Percentiles rank a stretch among this genome's conserved stretches.
Evolutionary conservation across 2,329 filamentous ascomycete genomes (phyloP).

Genomic region (Pseudocercospora macadamiae): DNA sequence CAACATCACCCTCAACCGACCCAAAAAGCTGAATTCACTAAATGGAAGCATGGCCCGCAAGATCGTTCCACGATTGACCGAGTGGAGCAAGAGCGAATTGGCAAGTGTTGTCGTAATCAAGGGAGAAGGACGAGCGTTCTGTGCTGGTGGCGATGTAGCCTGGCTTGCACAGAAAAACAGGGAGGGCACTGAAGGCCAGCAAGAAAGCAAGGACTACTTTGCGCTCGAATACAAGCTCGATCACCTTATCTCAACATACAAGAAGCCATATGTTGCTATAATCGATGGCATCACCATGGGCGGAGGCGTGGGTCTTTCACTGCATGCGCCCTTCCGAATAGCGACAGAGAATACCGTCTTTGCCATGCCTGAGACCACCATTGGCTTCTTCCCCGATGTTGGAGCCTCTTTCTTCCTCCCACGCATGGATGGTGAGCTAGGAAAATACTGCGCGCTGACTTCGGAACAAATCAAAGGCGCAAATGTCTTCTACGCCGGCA

Average conservation of each 20-base stretch:
- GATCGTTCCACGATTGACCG: constrained; percentile 83
- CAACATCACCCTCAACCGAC: constrained; percentile 91
- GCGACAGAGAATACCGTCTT: constrained; percentile 95
- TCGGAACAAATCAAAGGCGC: constrained; percentile 80
- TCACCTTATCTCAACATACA: constrained; percentile 90
- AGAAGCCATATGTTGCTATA: constrained; percentile 89
- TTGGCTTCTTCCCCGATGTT: constrained; percentile 98
- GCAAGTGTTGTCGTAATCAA: constrained; percentile 93
- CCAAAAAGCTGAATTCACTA: constrained; percentile 86
- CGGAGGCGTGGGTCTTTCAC: constrained; percentile 88
- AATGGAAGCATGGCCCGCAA: constrained; percentile 95
- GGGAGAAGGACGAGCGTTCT: constrained; percentile 84
- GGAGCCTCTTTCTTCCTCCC: constrained; percentile 96
- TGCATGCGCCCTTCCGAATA: constrained; percentile 94
- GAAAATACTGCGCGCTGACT: constrained; percentile 91
- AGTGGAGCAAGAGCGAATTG: constrained; percentile 94
- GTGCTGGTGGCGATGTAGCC: constrained; percentile 89
- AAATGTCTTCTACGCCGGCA: constrained; percentile 85
- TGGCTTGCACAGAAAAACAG: constrained; percentile 75
- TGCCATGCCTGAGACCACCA: constrained; percentile 97
- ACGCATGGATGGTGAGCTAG: constrained; percentile 80
- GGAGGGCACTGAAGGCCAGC: constrained; percentile 68
- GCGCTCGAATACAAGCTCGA: constrained; percentile 94
- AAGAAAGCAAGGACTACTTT: constrained; percentile 82
- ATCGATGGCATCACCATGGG: constrained; percentile 99